A percentile compares a stretch with the other conserved stretches of the same genome.
These are phyloP conservation scores for Scutellaria galericulata DNA, from an alignment of 257 asterid genomes.

Conservation along the genomic window DNA sequence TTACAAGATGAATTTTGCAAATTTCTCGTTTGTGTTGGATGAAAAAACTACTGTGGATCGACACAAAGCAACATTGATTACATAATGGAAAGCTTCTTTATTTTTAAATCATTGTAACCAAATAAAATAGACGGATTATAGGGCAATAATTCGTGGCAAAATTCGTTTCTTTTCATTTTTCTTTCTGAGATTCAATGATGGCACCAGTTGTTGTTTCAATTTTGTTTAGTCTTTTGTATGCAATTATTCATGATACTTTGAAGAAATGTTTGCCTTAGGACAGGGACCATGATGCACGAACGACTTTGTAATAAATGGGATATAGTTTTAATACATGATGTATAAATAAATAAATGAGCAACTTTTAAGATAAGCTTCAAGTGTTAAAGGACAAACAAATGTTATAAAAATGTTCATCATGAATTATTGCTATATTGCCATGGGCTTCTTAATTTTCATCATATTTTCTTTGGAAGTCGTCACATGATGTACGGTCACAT, in stretches of 20 bases:
- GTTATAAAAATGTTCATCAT: background rate
- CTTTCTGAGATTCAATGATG: constrained; percentile 29
- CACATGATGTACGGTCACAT: constrained; percentile 34
- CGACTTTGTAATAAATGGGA: background rate
- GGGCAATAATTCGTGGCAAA: constrained; percentile 26
- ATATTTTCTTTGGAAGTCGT: constrained; percentile 3
- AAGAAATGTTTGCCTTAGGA: constrained; percentile 1
- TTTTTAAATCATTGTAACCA: background rate
- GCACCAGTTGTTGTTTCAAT: constrained; percentile 22
- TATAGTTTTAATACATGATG: background rate
- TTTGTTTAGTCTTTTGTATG: constrained; percentile 25
- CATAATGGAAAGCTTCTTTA: background rate
- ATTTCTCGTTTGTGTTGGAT: too few relatives aligned
- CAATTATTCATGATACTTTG: constrained; percentile 24
- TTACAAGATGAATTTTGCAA: too few relatives aligned
- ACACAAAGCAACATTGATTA: too few relatives aligned
- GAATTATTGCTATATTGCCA: constrained; percentile 28
- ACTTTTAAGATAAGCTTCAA: constrained; percentile 18
- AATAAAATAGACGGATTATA: background rate
- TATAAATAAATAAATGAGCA: background rate
- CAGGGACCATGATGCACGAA: constrained; percentile 25
- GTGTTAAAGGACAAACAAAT: background rate
- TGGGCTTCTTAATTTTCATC: background rate
- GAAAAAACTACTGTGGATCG: too few relatives aligned
- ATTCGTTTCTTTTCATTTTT: background rate